Evolutionary conservation across 1,139 yeast species (phyloP).

Genomic region (Lodderomyces metapsilosis): DNA sequence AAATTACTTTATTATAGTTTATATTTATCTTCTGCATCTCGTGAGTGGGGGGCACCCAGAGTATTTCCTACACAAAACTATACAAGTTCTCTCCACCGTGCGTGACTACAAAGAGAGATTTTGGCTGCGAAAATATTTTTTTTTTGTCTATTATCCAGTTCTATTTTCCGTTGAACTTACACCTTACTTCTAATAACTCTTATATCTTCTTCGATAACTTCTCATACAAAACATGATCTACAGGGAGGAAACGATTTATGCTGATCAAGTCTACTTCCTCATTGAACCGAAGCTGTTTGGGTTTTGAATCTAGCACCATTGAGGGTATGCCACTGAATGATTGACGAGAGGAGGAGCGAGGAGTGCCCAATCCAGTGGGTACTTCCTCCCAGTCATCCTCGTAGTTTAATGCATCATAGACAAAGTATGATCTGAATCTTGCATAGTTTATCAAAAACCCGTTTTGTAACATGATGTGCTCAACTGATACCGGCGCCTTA

Average conservation of each 20-base stretch:
- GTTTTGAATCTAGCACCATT: slow-evolving; percentile 8
- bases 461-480: slow-evolving; percentile 11
- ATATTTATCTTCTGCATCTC: too few relatives aligned
- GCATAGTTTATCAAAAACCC: slow-evolving; percentile 13
- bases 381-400: slow-evolving; percentile 13
- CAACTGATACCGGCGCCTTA: slow-evolving; percentile 4
- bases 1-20: too few relatives aligned
- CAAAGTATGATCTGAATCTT: slow-evolving; percentile 12
- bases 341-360: not conserved
- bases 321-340: not conserved
- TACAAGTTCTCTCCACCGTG: too few relatives aligned
- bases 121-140: not conserved
- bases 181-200: not conserved
- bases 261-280: slow-evolving; percentile 14
- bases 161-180: not conserved
- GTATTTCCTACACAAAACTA: not conserved
- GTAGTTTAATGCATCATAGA: slow-evolving; percentile 10
- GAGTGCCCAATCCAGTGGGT: too few relatives aligned
- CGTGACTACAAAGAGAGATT: too few relatives aligned
- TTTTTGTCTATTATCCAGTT: not conserved
- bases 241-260: slow-evolving; percentile 14
- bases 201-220: slow-evolving; percentile 8
- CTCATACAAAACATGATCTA: slow-evolving; percentile 14
- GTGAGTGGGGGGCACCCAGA: not conserved
- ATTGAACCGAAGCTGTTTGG: slow-evolving; percentile 13